phyloP scores from a whole-genome alignment of 371 early-diverging fungal species.

The Coemansia sp. region DNA sequence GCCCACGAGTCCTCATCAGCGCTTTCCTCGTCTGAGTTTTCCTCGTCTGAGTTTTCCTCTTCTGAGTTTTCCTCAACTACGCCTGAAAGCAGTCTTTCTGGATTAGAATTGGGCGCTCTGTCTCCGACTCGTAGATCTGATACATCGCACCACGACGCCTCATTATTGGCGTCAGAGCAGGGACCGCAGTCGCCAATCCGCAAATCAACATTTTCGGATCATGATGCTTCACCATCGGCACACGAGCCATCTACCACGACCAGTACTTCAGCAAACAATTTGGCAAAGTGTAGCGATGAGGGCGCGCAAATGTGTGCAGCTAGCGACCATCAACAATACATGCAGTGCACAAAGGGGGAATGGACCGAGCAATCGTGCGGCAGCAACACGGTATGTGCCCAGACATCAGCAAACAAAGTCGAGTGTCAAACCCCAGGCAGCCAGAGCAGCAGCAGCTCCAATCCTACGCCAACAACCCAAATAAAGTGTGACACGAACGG shows the following conservation, averaged over 20 bases:
- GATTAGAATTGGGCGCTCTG: neutral
- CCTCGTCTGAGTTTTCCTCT: neutral
- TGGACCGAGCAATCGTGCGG: slow-evolving; percentile 8
- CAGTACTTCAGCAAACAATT: neutral
- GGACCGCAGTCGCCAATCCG: slow-evolving; percentile 1
- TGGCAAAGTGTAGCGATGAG: neutral
- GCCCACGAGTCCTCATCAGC: neutral
- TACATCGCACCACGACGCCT: neutral
- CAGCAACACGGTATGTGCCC: slow-evolving; percentile 1
- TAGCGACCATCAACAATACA: neutral
- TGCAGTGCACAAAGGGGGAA: neutral
- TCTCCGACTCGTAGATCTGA: neutral
- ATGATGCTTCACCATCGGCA: neutral
- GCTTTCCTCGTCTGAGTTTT: neutral
- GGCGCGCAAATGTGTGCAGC: slow-evolving; percentile 12
- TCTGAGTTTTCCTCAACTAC: neutral
- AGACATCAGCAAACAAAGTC: neutral
- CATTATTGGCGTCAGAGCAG: neutral
- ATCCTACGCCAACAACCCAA: neutral
- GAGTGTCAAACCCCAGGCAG: neutral
- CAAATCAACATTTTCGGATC: neutral
- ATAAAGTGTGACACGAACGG: slow-evolving; percentile 25
- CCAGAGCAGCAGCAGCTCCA: neutral
- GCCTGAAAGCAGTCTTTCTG: neutral
- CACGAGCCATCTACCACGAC: neutral